Percentiles rank a stretch among this genome's conserved stretches.
Evolutionary conservation across 495 filamentous ascomycete genomes (phyloP).

Genomic region (Aspergillus taichungensis): DNA sequence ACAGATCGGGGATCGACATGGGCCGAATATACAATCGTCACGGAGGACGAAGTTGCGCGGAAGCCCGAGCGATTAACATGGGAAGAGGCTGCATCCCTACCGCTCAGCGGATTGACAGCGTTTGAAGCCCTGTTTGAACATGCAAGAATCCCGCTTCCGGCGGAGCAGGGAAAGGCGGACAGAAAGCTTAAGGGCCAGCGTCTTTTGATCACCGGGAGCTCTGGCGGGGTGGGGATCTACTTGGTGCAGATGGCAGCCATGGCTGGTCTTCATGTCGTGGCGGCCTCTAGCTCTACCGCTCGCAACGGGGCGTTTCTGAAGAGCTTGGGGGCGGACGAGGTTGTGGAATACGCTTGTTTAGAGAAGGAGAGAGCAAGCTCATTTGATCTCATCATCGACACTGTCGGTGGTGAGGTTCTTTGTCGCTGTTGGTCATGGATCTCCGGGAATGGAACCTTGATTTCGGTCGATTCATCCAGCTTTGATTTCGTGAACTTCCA

Average conservation of each 20-base stretch:
- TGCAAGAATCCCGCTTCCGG: slow-evolving; percentile 7
- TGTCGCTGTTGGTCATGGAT: slow-evolving; percentile 18
- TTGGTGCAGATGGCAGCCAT: slow-evolving; percentile 24
- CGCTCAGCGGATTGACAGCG: slow-evolving; percentile 26
- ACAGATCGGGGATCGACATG: slow-evolving; percentile 17
- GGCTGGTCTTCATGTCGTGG: slow-evolving; percentile 17
- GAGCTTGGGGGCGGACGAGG: slow-evolving; percentile 19
- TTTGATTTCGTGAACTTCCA: slow-evolving; percentile 30
- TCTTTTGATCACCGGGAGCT: slow-evolving; percentile 26
- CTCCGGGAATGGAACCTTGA: slow-evolving; percentile 12
- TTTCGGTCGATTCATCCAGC: slow-evolving; percentile 26
- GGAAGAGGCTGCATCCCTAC: slow-evolving; percentile 20
- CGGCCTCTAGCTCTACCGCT: slow-evolving; percentile 18
- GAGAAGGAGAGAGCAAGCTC: not conserved
- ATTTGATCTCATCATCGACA: slow-evolving; percentile 30
- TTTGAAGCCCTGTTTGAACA: slow-evolving; percentile 27
- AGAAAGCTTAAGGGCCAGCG: not conserved
- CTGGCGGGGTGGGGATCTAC: slow-evolving; percentile 26
- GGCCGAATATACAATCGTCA: slow-evolving; percentile 23
- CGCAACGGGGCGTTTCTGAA: slow-evolving; percentile 23
- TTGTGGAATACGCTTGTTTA: slow-evolving; percentile 20
- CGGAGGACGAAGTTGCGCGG: slow-evolving; percentile 14
- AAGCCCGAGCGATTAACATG: slow-evolving; percentile 17
- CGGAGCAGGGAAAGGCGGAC: not conserved
- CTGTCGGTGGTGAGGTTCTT: slow-evolving; percentile 23